Conservation (phyloP, 345 rosid species). For the Salix udensis region DNA sequence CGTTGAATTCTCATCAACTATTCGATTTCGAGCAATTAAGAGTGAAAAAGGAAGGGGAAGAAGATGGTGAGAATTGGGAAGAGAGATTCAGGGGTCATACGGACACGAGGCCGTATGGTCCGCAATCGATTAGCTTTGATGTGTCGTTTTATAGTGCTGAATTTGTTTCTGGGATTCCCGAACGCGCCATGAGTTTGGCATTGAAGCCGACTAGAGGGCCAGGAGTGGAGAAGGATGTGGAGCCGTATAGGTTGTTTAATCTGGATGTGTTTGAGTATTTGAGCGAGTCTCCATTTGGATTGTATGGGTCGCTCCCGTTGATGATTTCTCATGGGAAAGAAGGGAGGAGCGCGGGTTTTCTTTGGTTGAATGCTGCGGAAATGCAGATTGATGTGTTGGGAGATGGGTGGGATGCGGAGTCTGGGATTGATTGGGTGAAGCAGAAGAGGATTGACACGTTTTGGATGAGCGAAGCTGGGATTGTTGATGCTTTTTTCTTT, state of each 20-base stretch:
- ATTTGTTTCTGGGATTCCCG: conserved; percentile 87
- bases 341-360: conserved; percentile 71
- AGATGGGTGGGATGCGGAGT: conserved; percentile 84
- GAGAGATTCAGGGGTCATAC: conserved; percentile 78
- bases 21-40: conserved; percentile 89
- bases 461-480: conserved; percentile 99
- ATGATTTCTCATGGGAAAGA: conserved; percentile 86
- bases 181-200: conserved; percentile 83
- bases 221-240: conserved; percentile 66
- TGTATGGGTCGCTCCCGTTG: conserved; percentile 88
- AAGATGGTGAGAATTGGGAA: conserved; percentile 58
- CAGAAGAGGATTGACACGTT: conserved; percentile 69
- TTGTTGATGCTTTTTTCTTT: conserved; percentile 90
- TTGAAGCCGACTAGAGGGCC: conserved; percentile 88
- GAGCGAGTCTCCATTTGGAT: conserved; percentile 92
- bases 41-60: conserved; percentile 48
- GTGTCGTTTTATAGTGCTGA: conserved; percentile 84
- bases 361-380: conserved; percentile 98
- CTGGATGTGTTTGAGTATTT: conserved; percentile 86
- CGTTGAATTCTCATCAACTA: conserved; percentile 74
- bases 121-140: conserved; percentile 93
- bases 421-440: conserved; percentile 51
- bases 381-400: conserved; percentile 98
- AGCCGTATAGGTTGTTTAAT: conserved; percentile 86
- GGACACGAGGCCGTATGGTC: conserved; percentile 78